Evolutionary conservation across 768 basidiomycete species (phyloP).

Genomic region (Amanita molliuscula): DNA sequence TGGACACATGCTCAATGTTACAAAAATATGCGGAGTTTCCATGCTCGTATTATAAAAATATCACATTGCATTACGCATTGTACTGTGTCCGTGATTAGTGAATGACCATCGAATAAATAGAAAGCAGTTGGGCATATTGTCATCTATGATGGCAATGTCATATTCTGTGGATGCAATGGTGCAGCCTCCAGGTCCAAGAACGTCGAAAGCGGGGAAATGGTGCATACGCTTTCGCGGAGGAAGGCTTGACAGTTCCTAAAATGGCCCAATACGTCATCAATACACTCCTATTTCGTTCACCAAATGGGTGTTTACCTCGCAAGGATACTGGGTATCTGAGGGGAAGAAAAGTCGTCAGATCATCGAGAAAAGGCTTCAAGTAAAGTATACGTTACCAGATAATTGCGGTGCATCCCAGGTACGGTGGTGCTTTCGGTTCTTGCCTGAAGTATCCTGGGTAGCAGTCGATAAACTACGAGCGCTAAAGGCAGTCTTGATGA

Average conservation of each 20-base stretch:
- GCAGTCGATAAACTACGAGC: background rate
- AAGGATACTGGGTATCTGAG: slow-evolving; percentile 32
- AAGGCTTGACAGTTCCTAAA: slow-evolving; percentile 41
- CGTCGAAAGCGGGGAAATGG: slow-evolving; percentile 50
- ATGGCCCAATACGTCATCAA: slow-evolving; percentile 11
- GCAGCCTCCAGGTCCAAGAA: slow-evolving; percentile 33
- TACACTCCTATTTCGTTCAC: background rate
- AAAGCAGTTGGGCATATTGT: background rate
- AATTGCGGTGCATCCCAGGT: slow-evolving; percentile 46
- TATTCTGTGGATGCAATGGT: slow-evolving; percentile 44
- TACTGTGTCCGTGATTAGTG: slow-evolving; percentile 3
- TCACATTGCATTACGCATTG: slow-evolving; percentile 5
- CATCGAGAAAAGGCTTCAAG: background rate
- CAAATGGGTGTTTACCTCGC: slow-evolving; percentile 28
- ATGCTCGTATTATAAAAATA: background rate
- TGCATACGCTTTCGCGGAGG: slow-evolving; percentile 58
- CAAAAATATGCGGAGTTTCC: background rate
- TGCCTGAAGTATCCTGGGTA: slow-evolving; percentile 7
- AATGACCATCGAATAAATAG: slow-evolving; percentile 9
- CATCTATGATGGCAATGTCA: slow-evolving; percentile 42
- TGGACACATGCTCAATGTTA: slow-evolving; percentile 1
- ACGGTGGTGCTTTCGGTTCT: slow-evolving; percentile 54
- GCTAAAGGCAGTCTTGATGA: background rate
- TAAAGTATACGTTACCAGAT: slow-evolving; percentile 22
- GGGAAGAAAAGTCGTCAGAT: slow-evolving; percentile 1